Evolutionary conservation across 768 basidiomycete genomes (phyloP), one percentile per base, ranked within the genome.

Genomic region (Serendipita sp.): DNA sequence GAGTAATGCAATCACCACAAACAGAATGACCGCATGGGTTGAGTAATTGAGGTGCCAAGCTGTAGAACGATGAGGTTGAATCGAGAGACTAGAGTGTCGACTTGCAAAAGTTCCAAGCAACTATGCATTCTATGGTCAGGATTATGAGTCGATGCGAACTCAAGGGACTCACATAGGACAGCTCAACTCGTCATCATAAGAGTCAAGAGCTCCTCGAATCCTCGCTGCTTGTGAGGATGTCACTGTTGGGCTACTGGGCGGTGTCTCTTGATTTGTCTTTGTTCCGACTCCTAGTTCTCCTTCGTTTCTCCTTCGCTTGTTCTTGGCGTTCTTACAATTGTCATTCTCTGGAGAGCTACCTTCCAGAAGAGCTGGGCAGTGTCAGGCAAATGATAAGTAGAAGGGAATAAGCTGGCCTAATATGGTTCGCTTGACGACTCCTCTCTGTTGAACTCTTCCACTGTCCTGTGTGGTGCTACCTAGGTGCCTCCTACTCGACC

Each of bases 131-230:
- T 6, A 60, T 27, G 3, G 18, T 18, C n/a, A 60, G 18, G 6
- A 36, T 8, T 29, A 3, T 34, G 55, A 53, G 27, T 34, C 1
- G 8, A 16, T 27, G 55, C 48, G 16, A 18, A 50, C 29, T 5
- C 48, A 31, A 16, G 16, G 4, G 48, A 60, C 55, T 23, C n/a
- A 60, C 55, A 60, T 36, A 8, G 55, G 55, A 60, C 55, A 60
- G 34, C 55, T 60, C 23, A 60, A 36, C 16, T 60, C 55, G 34
- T 60, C 55, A n/a, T 60, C 55, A 60, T 60, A 60, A 10, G 48
- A 5, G 29, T 16, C n/a, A 18, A 50, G 29, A 18, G 48, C 48
- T 18, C 48, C 29, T 18, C 4, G 48, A 50, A n/a, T n/a, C 48
- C 29, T 50, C 4, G n/a, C 48, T 18, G 6, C 48, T 16, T 50